Conservation (phyloP, 352 stramenopile genomes). For the Globisporangium recalcitrans region DNA sequence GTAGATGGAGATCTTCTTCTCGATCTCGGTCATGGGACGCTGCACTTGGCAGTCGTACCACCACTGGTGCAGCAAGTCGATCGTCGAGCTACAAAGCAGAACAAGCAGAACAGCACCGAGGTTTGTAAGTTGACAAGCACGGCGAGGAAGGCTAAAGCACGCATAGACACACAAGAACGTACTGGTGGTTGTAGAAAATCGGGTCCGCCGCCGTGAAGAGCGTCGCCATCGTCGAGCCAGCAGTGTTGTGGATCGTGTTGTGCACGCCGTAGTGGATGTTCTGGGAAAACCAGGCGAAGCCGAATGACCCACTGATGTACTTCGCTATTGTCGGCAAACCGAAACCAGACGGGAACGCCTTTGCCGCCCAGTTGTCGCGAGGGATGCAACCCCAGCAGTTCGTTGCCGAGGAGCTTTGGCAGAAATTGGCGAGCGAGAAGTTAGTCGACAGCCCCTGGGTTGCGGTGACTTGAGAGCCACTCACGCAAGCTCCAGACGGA, state of each 20-base stretch:
- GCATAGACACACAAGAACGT: conserved; percentile 7
- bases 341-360: conserved; percentile 38
- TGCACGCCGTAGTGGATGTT: conserved; percentile 44
- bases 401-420: conserved; percentile 31
- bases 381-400: conserved; percentile 34
- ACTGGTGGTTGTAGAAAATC: conserved; percentile 52
- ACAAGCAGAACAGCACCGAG: background rate
- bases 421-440: conserved; percentile 23
- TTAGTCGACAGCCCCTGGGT: conserved; percentile 17
- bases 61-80: conserved; percentile 33
- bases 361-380: conserved; percentile 27
- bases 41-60: conserved; percentile 43
- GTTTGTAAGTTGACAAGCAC: background rate
- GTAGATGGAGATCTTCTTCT: conserved; percentile 26
- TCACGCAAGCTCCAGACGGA: conserved; percentile 24
- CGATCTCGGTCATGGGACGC: conserved; percentile 22
- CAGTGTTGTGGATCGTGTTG: conserved; percentile 44
- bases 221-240: conserved; percentile 31
- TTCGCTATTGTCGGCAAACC: conserved; percentile 26
- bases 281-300: conserved; percentile 28
- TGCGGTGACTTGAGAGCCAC: conserved; percentile 7
- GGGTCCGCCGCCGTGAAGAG: conserved; percentile 33
- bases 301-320: conserved; percentile 23
- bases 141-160: background rate
- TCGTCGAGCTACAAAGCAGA: conserved; percentile 23